Evolutionary conservation across 345 rosid species (phyloP).

Genomic region (Isatis tinctoria): DNA sequence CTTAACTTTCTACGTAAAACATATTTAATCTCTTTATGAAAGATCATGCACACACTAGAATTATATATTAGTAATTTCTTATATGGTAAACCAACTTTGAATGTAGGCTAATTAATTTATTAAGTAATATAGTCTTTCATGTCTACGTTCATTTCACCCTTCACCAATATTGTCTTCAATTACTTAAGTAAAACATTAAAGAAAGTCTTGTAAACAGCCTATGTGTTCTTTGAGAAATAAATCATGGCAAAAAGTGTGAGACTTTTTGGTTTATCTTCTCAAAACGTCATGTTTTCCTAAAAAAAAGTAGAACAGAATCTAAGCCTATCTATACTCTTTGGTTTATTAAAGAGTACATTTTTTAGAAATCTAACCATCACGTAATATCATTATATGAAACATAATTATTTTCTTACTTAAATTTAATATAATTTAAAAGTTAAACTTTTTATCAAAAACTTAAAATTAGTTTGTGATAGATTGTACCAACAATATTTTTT

Average conservation of each 20-base stretch:
- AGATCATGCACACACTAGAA: conserved; percentile 24
- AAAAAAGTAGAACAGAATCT: neutral
- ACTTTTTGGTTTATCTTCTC: conserved; percentile 5
- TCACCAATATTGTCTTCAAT: conserved; percentile 16
- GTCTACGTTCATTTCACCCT: conserved; percentile 32
- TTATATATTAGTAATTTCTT: conserved; percentile 1
- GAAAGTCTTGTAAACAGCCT: conserved; percentile 16
- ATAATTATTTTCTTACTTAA: no score
- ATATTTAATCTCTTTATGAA: conserved; percentile 18
- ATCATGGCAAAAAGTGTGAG: conserved; percentile 4
- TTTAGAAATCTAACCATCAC: neutral
- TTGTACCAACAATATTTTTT: no score
- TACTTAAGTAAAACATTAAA: conserved; percentile 7
- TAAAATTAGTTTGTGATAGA: no score
- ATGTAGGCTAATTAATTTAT: conserved; percentile 30
- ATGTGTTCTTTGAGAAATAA: neutral
- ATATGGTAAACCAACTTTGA: conserved; percentile 27
- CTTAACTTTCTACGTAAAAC: conserved; percentile 27
- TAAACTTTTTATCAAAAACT: no score
- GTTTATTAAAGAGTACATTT: no score
- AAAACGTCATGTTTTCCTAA: neutral
- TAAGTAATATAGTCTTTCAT: conserved; percentile 7
- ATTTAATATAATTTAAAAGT: no score
- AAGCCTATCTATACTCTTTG: no score
- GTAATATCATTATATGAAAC: no score